Base-by-base conservation (phyloP, 106 monocot genomes). In the Hemerocallis citrina region DNA sequence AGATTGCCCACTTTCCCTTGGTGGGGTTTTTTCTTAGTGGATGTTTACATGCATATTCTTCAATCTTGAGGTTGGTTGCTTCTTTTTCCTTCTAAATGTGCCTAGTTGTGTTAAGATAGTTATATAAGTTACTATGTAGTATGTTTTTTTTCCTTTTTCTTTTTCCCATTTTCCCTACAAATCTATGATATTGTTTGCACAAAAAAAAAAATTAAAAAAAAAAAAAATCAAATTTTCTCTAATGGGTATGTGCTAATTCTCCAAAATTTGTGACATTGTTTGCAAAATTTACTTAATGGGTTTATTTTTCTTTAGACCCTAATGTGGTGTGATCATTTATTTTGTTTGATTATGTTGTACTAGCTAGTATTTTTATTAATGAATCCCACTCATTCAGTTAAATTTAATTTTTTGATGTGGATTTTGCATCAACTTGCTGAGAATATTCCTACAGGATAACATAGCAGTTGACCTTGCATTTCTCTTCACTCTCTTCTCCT, bases 381-480 rank as follows among this genome's bases (percentile, higher is more conserved):
- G 20, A 19, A 1, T 29, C 2, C 14, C 20, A 16, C 48, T 16
- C 58, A 13, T 14, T 29, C 41, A 6, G 34, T 57, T 56, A 37
- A 29, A 20, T 34, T n/a, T n/a, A n/a, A n/a, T 73, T 34, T 68
- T 20, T 23, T 33, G 7, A 42, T 61, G 49, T 67, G 58, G 34
- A 32, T 65, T 72, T 68, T 68, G n/a, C n/a, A 38, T 44, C 69
- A 71, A 78, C 60, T 41, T 65, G 77, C 45, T 70, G 52, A 74
- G 80, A n/a, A n/a, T n/a, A 80, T 80, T 80, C 80, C 73, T 50
- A 67, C 33, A 59, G 38, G 28, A n/a, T n/a, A n/a, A n/a, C 37
- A 63, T n/a, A 48, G 48, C 61, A 58, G 56, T 35, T 59, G 44
- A 34, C 58, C 47, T 70, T 52, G 64, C n/a, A n/a, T 76, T 50